Percentiles rank a stretch among this genome's conserved stretches.
Evolutionary conservation across 805 yeast species (phyloP).

Genomic region (Lachancea cidri): DNA sequence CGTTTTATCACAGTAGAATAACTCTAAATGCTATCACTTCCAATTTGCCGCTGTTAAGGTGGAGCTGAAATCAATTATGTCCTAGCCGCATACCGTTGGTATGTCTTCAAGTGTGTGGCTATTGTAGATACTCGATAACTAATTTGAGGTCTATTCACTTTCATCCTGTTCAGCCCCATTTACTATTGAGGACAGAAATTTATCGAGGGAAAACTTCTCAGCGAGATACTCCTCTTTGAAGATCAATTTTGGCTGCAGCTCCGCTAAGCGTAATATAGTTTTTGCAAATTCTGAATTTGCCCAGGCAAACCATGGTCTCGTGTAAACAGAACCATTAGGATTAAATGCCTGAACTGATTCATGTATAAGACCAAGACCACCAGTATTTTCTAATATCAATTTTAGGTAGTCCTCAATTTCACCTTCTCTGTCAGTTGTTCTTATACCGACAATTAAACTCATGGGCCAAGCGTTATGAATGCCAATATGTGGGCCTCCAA

Average conservation of each 20-base stretch:
- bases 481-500: constrained; percentile 92
- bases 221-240: constrained; percentile 40
- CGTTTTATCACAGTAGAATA: constrained; percentile 31
- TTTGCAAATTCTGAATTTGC: constrained; percentile 88
- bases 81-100: too few relatives aligned
- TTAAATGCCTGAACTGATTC: constrained; percentile 69
- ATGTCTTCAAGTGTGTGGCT: too few relatives aligned
- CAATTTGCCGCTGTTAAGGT: too few relatives aligned
- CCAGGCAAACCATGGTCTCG: constrained; percentile 94
- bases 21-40: too few relatives aligned
- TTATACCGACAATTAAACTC: constrained; percentile 68
- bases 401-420: constrained; percentile 54
- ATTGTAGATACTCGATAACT: too few relatives aligned
- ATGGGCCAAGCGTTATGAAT: constrained; percentile 84
- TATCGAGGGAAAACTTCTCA: constrained; percentile 5
- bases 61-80: too few relatives aligned
- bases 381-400: constrained; percentile 56
- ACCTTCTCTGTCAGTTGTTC: constrained; percentile 67
- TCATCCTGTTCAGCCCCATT: background rate
- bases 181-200: constrained; percentile 2
- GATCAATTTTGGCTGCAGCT: constrained; percentile 66
- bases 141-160: too few relatives aligned
- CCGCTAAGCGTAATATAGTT: constrained; percentile 71
- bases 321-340: constrained; percentile 43
- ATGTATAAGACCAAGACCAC: constrained; percentile 75